A percentile compares a stretch with the other conserved stretches of the same genome.
phyloP scores from a whole-genome alignment of 75 land plant species.

The Pinus taeda region DNA sequence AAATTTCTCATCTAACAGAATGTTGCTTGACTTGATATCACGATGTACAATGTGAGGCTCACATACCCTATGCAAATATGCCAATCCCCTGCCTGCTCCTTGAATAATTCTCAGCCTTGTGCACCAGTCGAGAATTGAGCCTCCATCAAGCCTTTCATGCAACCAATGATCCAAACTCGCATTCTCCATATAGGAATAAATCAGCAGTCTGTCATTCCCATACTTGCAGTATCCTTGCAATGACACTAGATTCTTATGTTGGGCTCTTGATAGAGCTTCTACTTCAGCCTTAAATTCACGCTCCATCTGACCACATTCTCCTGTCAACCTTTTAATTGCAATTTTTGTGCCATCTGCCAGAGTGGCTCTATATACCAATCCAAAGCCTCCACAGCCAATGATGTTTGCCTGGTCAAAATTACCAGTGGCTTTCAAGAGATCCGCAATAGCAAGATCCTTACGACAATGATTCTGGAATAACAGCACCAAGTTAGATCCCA shows the following conservation, averaged over 20 bases:
- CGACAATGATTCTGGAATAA: conserved; percentile 31
- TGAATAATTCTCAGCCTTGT: conserved; percentile 33
- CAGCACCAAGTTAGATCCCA: conserved; percentile 38
- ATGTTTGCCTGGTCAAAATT: conserved; percentile 55
- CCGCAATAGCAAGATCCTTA: conserved; percentile 33
- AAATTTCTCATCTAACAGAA: conserved; percentile 46
- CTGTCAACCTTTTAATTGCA: conserved; percentile 59
- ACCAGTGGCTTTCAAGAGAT: conserved; percentile 49
- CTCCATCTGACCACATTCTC: conserved; percentile 52
- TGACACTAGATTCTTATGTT: conserved; percentile 57
- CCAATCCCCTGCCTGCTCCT: conserved; percentile 39
- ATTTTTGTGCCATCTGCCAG: conserved; percentile 44
- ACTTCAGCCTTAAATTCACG: conserved; percentile 75
- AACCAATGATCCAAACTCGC: conserved; percentile 70
- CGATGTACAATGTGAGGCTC: conserved; percentile 57
- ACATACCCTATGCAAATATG: conserved; percentile 53
- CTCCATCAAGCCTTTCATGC: conserved; percentile 52
- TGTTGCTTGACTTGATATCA: conserved; percentile 63
- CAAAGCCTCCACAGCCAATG: conserved; percentile 68
- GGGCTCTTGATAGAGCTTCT: conserved; percentile 50
- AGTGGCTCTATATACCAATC: conserved; percentile 58
- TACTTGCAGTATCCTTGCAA: conserved; percentile 53
- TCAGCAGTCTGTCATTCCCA: conserved; percentile 36
- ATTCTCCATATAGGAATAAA: conserved; percentile 62
- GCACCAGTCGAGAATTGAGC: conserved; percentile 38